phyloP scores from a whole-genome alignment of 192 early-diverging fungal genomes.

The Mortierella antarctica region DNA sequence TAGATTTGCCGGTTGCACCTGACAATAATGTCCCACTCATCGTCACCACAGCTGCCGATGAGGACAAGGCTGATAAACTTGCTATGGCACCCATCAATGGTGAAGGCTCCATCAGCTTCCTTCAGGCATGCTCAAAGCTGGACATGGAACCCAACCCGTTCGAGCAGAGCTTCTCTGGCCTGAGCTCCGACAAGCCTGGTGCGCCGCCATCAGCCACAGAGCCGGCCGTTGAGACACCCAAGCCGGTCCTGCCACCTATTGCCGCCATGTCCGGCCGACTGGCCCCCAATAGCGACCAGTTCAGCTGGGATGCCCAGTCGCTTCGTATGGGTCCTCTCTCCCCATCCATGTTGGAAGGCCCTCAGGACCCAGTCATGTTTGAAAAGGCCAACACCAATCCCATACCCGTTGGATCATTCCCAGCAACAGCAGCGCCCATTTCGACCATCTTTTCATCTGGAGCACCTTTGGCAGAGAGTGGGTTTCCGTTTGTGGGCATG shows the following conservation, averaged over 20 bases:
- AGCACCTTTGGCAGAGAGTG: slow-evolving; percentile 14
- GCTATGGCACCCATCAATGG: slow-evolving; percentile 7
- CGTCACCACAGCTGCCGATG: slow-evolving; percentile 28
- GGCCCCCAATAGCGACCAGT: slow-evolving; percentile 52
- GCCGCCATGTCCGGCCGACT: slow-evolving; percentile 63
- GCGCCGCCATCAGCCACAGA: slow-evolving; percentile 17
- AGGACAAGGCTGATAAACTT: slow-evolving; percentile 13
- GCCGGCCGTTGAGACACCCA: slow-evolving; percentile 33
- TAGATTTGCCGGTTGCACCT: slow-evolving; percentile 22
- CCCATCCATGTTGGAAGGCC: slow-evolving; percentile 81
- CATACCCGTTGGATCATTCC: slow-evolving; percentile 18
- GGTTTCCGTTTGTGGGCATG: slow-evolving; percentile 28
- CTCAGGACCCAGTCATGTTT: slow-evolving; percentile 55
- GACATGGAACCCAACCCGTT: slow-evolving; percentile 91
- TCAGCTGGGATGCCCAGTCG: slow-evolving; percentile 68
- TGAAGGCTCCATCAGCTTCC: slow-evolving; percentile 13
- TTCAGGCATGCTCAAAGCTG: slow-evolving; percentile 66
- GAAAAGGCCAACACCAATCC: slow-evolving; percentile 2
- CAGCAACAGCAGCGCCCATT: slow-evolving; percentile 22
- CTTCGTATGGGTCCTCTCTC: slow-evolving; percentile 80
- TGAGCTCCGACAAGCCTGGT: slow-evolving; percentile 17
- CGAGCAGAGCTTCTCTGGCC: slow-evolving; percentile 79
- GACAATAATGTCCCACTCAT: slow-evolving; percentile 15
- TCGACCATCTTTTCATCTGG: slow-evolving; percentile 19
- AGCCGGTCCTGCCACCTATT: slow-evolving; percentile 74